Base-by-base conservation (phyloP, 257 asterid genomes). In the Rubia yunnanensis region DNA sequence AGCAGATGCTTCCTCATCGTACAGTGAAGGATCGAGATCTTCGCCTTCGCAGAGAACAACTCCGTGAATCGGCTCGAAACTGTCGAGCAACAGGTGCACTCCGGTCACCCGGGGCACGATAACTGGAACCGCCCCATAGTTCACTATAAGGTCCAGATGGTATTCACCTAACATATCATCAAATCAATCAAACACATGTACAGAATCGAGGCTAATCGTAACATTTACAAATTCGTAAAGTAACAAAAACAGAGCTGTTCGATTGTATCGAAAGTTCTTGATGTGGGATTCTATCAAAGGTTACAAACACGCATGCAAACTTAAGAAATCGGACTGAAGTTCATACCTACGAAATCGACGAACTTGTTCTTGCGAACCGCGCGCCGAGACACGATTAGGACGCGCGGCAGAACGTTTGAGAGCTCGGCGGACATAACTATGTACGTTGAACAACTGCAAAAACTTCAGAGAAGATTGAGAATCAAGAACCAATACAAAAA, bases 11-110 rank as follows among this genome's bases (percentile, higher is more conserved):
- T 82, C 96, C 9, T 84, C 82, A 23, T 84, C 96, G 64, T 91
- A 88, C 20, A 70, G 85, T 1, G 96, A 88, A 2, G 97, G 95
- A 50, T 88, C 92, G 24, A 88, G 85, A 71, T 91, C 97, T 61
- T 91, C 97, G 9, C 97, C 98, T 66, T 91, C 95, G 44, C 97
- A 91, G 53, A 91, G 88, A 26, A 91, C 87, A 24, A 91, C 96
- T 9, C 97, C 97, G 63, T 91, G 97, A 35, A 91, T 84, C 11
- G 96, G 97, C 73, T 88, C 88, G 73, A 88, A 91, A 61, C 89
- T 91, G 23, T 88, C 86, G 1, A 91, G 71, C 49, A 88, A 39
- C 84, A 76, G 75, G 78, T 86, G 86, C 34, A 91, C 87, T 3
- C 97, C 97, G 35, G 77, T 76, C 1, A 91, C 97, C 9, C 97